Percentiles rank a stretch among this genome's conserved stretches.
Conservation (phyloP, 768 basidiomycete species). For the Hygrophorus pudorinus region DNA sequence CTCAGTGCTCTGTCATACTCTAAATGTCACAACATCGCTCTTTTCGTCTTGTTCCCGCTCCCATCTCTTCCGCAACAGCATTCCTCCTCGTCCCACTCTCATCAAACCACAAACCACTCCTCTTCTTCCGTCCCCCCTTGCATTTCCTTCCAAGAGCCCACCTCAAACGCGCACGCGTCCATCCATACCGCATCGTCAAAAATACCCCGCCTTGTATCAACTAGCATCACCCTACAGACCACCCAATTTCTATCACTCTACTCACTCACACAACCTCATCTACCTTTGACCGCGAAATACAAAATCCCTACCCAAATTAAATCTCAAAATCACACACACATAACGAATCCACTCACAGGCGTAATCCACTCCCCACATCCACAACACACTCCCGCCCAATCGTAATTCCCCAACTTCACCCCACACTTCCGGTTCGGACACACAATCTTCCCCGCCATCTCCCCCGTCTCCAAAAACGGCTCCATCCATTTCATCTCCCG, state of each 20-base stretch:
- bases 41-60: too few species aligned
- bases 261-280: slow-evolving; percentile 38
- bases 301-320: slow-evolving; percentile 39
- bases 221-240: neutral
- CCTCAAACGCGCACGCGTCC: slow-evolving; percentile 39
- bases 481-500: slow-evolving; percentile 95
- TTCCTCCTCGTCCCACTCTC: too few species aligned
- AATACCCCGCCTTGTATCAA: neutral
- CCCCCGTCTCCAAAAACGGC: slow-evolving; percentile 60
- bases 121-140: too few species aligned
- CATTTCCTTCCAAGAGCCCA: too few species aligned
- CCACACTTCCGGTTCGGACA: slow-evolving; percentile 91
- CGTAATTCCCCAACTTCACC: slow-evolving; percentile 89
- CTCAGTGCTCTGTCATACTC: too few species aligned
- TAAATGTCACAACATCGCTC: too few species aligned
- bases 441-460: slow-evolving; percentile 76
- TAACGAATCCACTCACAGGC: slow-evolving; percentile 49
- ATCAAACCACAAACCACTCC: too few species aligned
- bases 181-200: slow-evolving; percentile 43
- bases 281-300: slow-evolving; percentile 59
- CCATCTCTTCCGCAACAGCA: too few species aligned
- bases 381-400: slow-evolving; percentile 93
- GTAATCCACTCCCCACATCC: slow-evolving; percentile 90
- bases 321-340: neutral
- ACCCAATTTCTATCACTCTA: neutral